These are phyloP conservation scores for Cercospora citrullina DNA, from an alignment of 2,329 filamentous ascomycete species.

Conservation along the genomic window DNA sequence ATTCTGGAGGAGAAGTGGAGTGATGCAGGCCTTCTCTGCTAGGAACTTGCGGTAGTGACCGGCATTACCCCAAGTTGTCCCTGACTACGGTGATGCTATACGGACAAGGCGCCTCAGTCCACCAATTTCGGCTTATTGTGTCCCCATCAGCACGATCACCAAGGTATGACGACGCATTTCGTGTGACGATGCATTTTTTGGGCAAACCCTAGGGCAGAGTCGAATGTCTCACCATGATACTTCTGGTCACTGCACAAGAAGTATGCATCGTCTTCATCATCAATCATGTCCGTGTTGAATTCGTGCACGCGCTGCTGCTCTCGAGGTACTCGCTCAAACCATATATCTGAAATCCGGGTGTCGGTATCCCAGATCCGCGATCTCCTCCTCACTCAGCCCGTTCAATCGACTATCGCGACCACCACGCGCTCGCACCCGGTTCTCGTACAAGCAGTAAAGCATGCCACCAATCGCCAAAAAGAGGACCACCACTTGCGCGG, in stretches of 20 bases:
- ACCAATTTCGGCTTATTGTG: background rate
- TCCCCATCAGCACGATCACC: background rate
- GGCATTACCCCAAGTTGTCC: too few relatives aligned
- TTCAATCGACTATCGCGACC: constrained; percentile 53
- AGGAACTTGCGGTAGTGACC: too few relatives aligned
- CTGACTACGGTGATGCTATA: too few relatives aligned
- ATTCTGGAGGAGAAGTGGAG: too few relatives aligned
- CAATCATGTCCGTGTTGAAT: background rate
- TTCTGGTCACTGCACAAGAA: background rate
- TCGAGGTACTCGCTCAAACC: constrained; percentile 34
- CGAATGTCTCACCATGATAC: background rate
- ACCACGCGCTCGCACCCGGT: constrained; percentile 50
- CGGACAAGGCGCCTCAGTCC: too few relatives aligned
- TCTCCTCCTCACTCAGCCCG: constrained; percentile 51
- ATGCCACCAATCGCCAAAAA: constrained; percentile 53
- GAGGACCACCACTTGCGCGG: constrained; percentile 50
- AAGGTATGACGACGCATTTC: background rate
- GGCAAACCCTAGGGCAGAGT: background rate
- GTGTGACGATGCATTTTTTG: too few relatives aligned
- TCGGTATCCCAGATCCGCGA: constrained; percentile 52
- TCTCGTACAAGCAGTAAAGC: constrained; percentile 56
- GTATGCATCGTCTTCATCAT: background rate
- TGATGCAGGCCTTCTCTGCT: too few relatives aligned
- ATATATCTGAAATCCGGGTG: constrained; percentile 61
- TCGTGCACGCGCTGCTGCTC: background rate